Evolutionary conservation across 495 filamentous ascomycete genomes (phyloP), one percentile per base, ranked within the genome.

Genomic region (Articulospora tetracladia): DNA sequence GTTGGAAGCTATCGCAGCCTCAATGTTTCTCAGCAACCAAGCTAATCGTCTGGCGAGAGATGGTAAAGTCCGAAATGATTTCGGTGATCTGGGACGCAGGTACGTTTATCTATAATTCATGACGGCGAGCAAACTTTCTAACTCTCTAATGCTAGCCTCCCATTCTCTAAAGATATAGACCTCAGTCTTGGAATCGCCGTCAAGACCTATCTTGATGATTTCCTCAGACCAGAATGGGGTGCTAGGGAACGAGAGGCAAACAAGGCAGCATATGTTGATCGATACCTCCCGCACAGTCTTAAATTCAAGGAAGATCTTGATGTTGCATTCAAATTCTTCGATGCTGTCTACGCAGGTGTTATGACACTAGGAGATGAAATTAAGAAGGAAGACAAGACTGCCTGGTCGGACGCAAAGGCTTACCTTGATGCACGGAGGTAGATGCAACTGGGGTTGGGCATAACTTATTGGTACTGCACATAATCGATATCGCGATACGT

Each of bases 161-260:
- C 95, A 10, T 95, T 99, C 68, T 83, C 88, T 58, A 80, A 83
- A 17, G 88, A 94, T 66, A 87, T 90, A 46, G 91, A 95, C 65
- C 89, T 91, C 44, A 90, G 85, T 36, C 79, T 95, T 27, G 93
- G 91, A 19, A 94, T 98, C 67, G 92, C 92, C 2, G 89, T 94
- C 24, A 92, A 95, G 72, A 92, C 90, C 6, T 93, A 95, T 70
- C 81, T 99, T 22, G 95, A 99, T 67, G 93, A 97, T 55, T 75
- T 82, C 25, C 74, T 84, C 46, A 81, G 84, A 4, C 76, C 80
- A 11, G 85, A 87, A 25, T 81, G 82, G 4, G 76, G 83, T 12
- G 79, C 83, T 12, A 80, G 82, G 54, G 85, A 86, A 39, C 85
- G 83, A 58, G 68, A 71, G 10, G 86, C 86, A 70, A 84, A 76